phyloP scores from a whole-genome alignment of 1,139 yeast species.

The Blastobotrys malaysiensis region DNA sequence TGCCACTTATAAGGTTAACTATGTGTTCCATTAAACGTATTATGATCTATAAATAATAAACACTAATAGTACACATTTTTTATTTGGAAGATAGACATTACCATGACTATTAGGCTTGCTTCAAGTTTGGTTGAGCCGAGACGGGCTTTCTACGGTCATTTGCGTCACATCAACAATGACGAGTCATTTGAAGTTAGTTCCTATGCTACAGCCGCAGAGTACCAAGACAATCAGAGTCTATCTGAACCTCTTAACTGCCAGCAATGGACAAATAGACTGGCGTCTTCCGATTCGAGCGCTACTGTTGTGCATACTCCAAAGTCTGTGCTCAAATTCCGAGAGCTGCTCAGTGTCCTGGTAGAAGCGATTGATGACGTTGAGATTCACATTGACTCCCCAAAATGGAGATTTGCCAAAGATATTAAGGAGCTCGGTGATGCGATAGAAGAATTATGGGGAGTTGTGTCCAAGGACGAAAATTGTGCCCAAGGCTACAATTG shows the following conservation, averaged over 20 bases:
- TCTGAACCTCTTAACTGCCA: background rate
- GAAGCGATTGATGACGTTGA: background rate
- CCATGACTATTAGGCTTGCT: background rate
- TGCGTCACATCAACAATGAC: background rate
- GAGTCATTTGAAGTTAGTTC: background rate
- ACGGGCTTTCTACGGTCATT: background rate
- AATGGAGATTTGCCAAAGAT: background rate
- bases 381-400: background rate
- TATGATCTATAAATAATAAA: background rate
- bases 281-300: background rate
- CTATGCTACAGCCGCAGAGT: background rate
- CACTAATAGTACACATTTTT: too few species aligned
- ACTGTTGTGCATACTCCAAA: background rate
- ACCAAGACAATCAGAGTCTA: background rate
- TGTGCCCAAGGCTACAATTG: background rate
- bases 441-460: background rate
- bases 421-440: background rate
- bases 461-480: background rate
- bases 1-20: constrained; percentile 1
- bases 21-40: background rate
- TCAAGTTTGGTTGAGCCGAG: background rate
- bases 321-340: background rate
- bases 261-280: background rate
- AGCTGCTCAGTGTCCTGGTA: background rate
- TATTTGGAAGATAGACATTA: too few species aligned